These are phyloP conservation scores for Pholiota microspora DNA, from an alignment of 768 basidiomycete genomes.

Conservation along the genomic window DNA sequence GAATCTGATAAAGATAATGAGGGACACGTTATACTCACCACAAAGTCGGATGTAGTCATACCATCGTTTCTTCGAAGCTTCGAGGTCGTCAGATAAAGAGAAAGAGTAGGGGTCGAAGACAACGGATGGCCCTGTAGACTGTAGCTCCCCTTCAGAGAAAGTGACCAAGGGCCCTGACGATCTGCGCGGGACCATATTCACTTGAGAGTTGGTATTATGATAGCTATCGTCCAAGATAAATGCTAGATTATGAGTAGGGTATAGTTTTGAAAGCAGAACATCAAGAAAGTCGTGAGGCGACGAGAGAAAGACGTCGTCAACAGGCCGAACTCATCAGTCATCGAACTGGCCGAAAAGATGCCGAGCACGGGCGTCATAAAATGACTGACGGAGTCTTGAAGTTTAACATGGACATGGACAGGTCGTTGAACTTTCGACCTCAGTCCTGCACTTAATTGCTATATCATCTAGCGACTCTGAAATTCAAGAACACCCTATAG, in stretches of 20 bases:
- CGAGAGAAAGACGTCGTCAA: neutral
- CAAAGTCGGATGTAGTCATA: constrained; percentile 57
- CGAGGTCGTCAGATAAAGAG: constrained; percentile 15
- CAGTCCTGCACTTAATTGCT: too few relatives aligned
- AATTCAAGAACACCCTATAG: too few relatives aligned
- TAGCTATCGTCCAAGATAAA: neutral
- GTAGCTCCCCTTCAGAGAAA: constrained; percentile 20
- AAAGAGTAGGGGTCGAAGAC: constrained; percentile 15
- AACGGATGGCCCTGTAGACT: constrained; percentile 16
- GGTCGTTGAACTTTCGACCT: too few relatives aligned
- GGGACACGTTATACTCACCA: constrained; percentile 35
- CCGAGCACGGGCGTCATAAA: too few relatives aligned
- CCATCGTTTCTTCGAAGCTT: constrained; percentile 45
- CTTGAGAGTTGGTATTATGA: neutral
- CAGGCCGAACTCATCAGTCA: neutral
- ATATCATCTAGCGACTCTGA: too few relatives aligned
- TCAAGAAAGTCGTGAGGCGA: constrained; percentile 2
- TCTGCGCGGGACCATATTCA: constrained; percentile 17
- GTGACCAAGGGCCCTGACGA: constrained; percentile 19
- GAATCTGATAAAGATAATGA: too few relatives aligned
- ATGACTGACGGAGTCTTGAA: too few relatives aligned
- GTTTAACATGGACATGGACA: too few relatives aligned
- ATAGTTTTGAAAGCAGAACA: neutral
- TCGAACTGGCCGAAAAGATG: neutral
- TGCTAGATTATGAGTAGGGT: neutral